Evolutionary conservation across 176 grass and related monocot genomes (phyloP).

Genomic region (Pharus latifolius): DNA sequence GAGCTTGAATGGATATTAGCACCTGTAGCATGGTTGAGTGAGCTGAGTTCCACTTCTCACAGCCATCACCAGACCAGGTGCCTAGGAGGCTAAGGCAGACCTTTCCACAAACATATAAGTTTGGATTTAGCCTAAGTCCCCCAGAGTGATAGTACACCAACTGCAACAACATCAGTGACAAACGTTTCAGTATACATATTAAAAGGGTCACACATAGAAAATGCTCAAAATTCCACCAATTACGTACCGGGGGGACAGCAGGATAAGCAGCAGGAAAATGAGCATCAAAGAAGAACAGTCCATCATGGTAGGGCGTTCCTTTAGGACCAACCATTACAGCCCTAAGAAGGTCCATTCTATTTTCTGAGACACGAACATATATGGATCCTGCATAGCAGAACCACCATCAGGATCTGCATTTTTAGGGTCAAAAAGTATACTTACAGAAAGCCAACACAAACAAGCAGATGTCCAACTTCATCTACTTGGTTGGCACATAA

Average conservation of each 20-base stretch:
- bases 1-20: conserved; percentile 83
- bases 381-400: conserved; percentile 45
- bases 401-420: neutral
- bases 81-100: conserved; percentile 87
- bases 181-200: conserved; percentile 8
- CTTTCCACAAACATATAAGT: conserved; percentile 77
- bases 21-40: conserved; percentile 92
- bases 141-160: conserved; percentile 61
- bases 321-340: conserved; percentile 72
- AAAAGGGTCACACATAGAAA: neutral
- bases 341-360: conserved; percentile 88
- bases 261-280: conserved; percentile 64
- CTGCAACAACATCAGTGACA: conserved; percentile 31
- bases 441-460: neutral
- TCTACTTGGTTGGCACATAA: neutral
- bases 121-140: conserved; percentile 80
- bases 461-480: neutral
- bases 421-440: neutral
- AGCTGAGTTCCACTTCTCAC: conserved; percentile 73
- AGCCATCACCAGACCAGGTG: conserved; percentile 64
- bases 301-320: conserved; percentile 93
- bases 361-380: conserved; percentile 69
- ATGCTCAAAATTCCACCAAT: neutral
- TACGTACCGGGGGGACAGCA: conserved; percentile 56
- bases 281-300: conserved; percentile 94